Base-by-base conservation (phyloP, 345 rosid species). In the Limnanthes douglasii region DNA sequence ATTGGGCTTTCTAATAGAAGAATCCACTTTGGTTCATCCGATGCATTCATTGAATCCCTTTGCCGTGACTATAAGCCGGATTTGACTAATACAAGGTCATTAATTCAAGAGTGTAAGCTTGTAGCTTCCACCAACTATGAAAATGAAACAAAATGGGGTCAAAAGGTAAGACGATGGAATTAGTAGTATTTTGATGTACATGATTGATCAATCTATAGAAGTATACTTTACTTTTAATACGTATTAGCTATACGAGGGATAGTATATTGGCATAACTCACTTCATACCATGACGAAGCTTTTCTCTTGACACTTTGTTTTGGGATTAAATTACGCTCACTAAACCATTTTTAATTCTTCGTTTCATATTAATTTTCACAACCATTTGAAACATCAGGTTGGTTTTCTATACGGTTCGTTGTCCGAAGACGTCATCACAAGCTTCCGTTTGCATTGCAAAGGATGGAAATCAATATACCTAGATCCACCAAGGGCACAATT, bases 371-470 rank as follows among this genome's bases (percentile, higher is more conserved):
- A n/a, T n/a, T n/a, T n/a, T n/a, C n/a, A n/a, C n/a, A n/a, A n/a
- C n/a, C n/a, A n/a, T n/a, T n/a, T n/a, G n/a, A n/a, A n/a, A n/a
- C n/a, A n/a, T n/a, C 50, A 69, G 77, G 59, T 70, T 0, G 66
- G 77, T 3, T 65, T 65, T 28, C 4, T 34, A 53, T 62, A 70
- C 27, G 2, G 26, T 18, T 42, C 51, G n/a, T 56, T 70, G 13
- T 15, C 47, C 4, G 77, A 70, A 46, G 77, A 70, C 41, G 36
- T 5, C 40, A 48, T 65, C 37, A 70, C 73, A 1, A 43, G 70
- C 10, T 50, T 48, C 28, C 44, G 5, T 6, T 21, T 59, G 26
- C 69, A 49, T 27, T 49, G 60, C 46, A 40, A 48, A 16, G 65
- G 77, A 2, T 62, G 67, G 72, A 54, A 8, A 22, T 65, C 72